Evolutionary conservation across 345 rosid species (phyloP).

Genomic region (Corymbia maculata): DNA sequence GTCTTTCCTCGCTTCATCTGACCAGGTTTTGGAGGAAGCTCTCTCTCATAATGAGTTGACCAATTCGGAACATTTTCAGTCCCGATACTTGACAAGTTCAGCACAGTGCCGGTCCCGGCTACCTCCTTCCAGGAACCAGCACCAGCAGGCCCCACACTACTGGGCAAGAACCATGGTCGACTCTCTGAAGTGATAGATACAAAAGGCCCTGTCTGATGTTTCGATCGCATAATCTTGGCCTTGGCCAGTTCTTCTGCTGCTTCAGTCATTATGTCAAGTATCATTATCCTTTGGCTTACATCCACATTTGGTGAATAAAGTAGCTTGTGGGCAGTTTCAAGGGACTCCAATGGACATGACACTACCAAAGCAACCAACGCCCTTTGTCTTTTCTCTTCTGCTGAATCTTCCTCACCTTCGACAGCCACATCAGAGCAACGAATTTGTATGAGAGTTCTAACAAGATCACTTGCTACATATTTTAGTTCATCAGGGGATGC

Average conservation of each 20-base stretch:
- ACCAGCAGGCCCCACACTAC: conserved; percentile 54
- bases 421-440: conserved; percentile 84
- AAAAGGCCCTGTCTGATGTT: conserved; percentile 32
- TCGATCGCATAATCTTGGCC: conserved; percentile 46
- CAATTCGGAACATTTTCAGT: conserved; percentile 21
- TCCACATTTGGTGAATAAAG: conserved; percentile 85
- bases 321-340: conserved; percentile 48
- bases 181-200: conserved; percentile 65
- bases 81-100: conserved; percentile 10
- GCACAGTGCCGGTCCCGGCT: conserved; percentile 43
- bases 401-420: conserved; percentile 94
- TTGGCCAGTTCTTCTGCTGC: conserved; percentile 90
- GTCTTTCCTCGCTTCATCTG: conserved; percentile 65
- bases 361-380: conserved; percentile 79
- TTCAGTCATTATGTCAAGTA: conserved; percentile 86
- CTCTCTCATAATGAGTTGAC: conserved; percentile 82
- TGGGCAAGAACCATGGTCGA: conserved; percentile 93
- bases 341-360: conserved; percentile 68
- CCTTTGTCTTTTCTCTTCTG: conserved; percentile 91
- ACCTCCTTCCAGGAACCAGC: conserved; percentile 74
- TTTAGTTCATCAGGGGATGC: conserved; percentile 91
- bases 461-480: conserved; percentile 70
- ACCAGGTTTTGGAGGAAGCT: conserved; percentile 52
- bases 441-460: conserved; percentile 71
- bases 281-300: conserved; percentile 91